A percentile compares a stretch with the other conserved stretches of the same genome.
These are phyloP conservation scores for Cardamine occulta DNA, from an alignment of 345 rosid genomes.

Conservation along the genomic window DNA sequence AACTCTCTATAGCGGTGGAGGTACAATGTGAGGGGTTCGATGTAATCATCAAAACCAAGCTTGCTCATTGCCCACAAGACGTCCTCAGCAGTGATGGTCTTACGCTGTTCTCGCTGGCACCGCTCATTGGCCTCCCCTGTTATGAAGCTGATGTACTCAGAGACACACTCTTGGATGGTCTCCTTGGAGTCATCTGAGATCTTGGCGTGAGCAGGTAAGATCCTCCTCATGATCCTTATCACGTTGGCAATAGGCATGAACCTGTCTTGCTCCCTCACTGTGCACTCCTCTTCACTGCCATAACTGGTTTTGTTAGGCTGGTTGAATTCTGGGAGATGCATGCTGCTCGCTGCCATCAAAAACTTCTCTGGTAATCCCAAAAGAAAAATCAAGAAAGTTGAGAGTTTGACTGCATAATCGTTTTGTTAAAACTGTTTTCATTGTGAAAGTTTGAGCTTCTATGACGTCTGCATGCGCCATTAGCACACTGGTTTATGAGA, in stretches of 20 bases:
- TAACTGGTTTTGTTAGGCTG: conserved; percentile 32
- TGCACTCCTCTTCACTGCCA: conserved; percentile 58
- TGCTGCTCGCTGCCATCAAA: conserved; percentile 40
- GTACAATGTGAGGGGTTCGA: conserved; percentile 74
- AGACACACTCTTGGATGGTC: conserved; percentile 93
- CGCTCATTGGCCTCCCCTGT: conserved; percentile 97
- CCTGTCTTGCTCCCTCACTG: conserved; percentile 85
- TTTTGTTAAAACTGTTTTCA: background rate
- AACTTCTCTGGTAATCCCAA: conserved; percentile 31
- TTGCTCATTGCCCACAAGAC: conserved; percentile 94
- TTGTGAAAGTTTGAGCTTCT: background rate
- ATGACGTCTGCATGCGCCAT: conserved; percentile 36
- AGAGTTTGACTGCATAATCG: background rate
- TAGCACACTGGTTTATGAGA: conserved; percentile 8
- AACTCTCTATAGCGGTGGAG: conserved; percentile 78
- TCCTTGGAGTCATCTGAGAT: conserved; percentile 97
- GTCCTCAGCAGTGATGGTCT: conserved; percentile 94
- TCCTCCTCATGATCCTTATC: conserved; percentile 86
- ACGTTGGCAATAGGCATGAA: conserved; percentile 97
- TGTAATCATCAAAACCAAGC: conserved; percentile 90
- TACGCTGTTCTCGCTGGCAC: conserved; percentile 94
- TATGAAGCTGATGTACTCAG: conserved; percentile 96
- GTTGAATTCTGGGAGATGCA: conserved; percentile 45
- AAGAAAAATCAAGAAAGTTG: background rate
- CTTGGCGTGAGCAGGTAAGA: conserved; percentile 89